Evolutionary conservation across 768 basidiomycete genomes (phyloP), one percentile per base, ranked within the genome.

Genomic region (Termitomyces sp.): DNA sequence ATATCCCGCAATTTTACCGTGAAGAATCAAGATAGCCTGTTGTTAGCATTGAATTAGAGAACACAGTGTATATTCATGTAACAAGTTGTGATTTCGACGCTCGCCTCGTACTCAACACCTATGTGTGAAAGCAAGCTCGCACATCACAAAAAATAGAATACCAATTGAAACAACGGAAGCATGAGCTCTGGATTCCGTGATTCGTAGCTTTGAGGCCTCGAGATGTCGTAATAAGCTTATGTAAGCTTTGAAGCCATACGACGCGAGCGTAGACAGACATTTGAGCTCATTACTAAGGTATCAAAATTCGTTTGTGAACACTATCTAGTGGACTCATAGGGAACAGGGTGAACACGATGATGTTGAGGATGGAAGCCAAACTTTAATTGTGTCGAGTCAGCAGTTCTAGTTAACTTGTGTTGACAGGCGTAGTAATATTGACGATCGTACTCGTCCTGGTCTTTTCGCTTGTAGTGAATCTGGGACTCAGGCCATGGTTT

Each of bases 241-340:
- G n/a, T n/a, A n/a, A n/a, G 58, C 65, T 4, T 24, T 69, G 39
- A 66, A 67, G 60, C 55, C 56, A 18, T 72, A 71, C 55, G 67
- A 71, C 43, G 34, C 64, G 5, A 53, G 55, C 10, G 59, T 66
- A 5, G 69, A 65, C 8, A 69, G 67, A 5, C 72, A 73, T 74
- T 69, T 42, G 72, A 74, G 56, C 62, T 74, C 24, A 65, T 74
- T 51, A 70, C 71, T 10, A 64, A 66, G 61, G 67, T 65, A 44
- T 5, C 13, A 53, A 3, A n/a, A 13, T 20, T 26, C 12, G 36
- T 51, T 39, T 50, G 5, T 39, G 7, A 36, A 36, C 10, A 16
- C 4, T 12, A n/a, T n/a, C n/a, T n/a, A n/a, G 16, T 8, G 14
- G 26, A 33, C 47, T 56, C 13, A 48, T 14, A 12, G 12, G n/a